Evolutionary conservation across 208 protist species (phyloP), one percentile per base, ranked within the genome.

Genomic region (Leishmania braziliensis): DNA sequence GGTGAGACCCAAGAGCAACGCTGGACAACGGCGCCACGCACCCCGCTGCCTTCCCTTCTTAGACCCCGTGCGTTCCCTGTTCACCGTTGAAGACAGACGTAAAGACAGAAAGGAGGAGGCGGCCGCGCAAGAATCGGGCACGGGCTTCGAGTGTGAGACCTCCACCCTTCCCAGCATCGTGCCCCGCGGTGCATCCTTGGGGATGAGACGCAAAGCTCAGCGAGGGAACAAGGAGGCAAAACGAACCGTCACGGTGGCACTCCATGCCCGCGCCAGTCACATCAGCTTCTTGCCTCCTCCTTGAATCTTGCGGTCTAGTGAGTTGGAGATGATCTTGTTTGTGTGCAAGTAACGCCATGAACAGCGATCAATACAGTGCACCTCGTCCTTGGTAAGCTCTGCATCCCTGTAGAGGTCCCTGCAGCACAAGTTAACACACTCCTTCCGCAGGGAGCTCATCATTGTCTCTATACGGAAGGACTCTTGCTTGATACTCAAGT

Each of bases 371-470:
- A 96, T 87, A 81, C 95, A 98, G 75, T 93, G 82, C 43, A 97
- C 92, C 81, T 98, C 95, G 33, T 94, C 84, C 63, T 88, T 87
- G 26, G 86, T 86, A 4, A 98, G 88, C 82, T 96, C 93, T 43
- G 86, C 84, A 3, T 65, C 60, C n/a, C 48, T 86, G 26, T 39
- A 82, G 5, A 95, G 78, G 75, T 95, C 87, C n/a, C 90, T 92
- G 82, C 91, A 95, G 80, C 95, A 98, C 54, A 96, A 70, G 73
- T 93, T 93, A 66, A 98, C 91, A 80, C 95, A 98, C 83, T 96
- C 90, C 18, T 89, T 82, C 65, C 92, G 91, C 75, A 97, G 53
- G 10, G 89, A 85, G 43, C 79, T 90, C 92, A 98, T 96, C 78
- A 98, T 89, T 46, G 88, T 86, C 84, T 98, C 95, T 60, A 97